These are phyloP conservation scores for Suillus alpinus DNA, from an alignment of 768 basidiomycete genomes.

Conservation along the genomic window DNA sequence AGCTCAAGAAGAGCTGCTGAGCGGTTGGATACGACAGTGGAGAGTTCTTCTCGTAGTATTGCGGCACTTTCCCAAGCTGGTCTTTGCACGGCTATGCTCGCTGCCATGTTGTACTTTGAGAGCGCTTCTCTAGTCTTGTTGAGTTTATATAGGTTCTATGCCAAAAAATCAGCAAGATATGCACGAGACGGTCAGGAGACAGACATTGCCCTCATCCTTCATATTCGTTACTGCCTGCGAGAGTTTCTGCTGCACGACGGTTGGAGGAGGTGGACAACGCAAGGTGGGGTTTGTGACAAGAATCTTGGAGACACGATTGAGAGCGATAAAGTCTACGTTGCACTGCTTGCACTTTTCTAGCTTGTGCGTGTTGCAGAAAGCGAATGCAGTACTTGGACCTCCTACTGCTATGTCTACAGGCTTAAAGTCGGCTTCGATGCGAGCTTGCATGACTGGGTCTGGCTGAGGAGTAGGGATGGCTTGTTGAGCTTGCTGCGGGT, in stretches of 20 bases:
- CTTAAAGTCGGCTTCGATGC: conserved; percentile 71
- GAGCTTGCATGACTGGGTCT: conserved; percentile 71
- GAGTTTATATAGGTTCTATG: conserved; percentile 74
- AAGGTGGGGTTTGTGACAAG: conserved; percentile 68
- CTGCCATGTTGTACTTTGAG: conserved; percentile 74
- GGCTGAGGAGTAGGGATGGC: conserved; percentile 45
- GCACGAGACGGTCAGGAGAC: conserved; percentile 6
- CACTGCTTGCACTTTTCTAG: conserved; percentile 75
- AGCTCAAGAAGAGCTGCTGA: conserved; percentile 82
- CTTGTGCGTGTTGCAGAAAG: conserved; percentile 65
- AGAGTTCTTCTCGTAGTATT: conserved; percentile 85
- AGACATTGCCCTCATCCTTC: conserved; percentile 94
- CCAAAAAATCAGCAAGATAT: conserved; percentile 22
- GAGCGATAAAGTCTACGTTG: conserved; percentile 63
- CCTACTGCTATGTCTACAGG: conserved; percentile 55
- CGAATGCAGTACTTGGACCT: conserved; percentile 49
- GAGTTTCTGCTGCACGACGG: conserved; percentile 71
- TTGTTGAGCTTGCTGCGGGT: conserved; percentile 36
- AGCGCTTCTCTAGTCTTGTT: conserved; percentile 71
- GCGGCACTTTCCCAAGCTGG: conserved; percentile 88
- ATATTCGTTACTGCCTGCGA: conserved; percentile 70
- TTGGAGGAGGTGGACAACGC: conserved; percentile 77
- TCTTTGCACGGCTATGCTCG: conserved; percentile 72
- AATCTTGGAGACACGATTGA: conserved; percentile 76
- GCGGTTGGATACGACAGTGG: conserved; percentile 87